phyloP scores from a whole-genome alignment of 176 grass and related monocot species.

The Musa troglodytarum region DNA sequence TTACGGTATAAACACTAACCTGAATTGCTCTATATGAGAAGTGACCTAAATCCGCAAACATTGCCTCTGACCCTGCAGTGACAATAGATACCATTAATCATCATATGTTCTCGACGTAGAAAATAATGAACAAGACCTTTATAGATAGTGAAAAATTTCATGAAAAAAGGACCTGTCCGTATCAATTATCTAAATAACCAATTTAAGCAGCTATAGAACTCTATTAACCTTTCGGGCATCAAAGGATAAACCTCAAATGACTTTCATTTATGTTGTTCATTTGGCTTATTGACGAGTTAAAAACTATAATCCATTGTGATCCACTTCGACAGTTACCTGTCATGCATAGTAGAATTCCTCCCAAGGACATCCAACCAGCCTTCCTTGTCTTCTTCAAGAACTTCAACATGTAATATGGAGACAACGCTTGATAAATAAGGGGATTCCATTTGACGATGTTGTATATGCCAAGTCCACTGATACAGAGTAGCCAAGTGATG shows the following conservation, averaged over 20 bases:
- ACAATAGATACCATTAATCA: background rate
- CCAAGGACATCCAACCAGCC: conserved; percentile 96
- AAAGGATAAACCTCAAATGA: too few species aligned
- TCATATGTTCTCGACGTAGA: background rate
- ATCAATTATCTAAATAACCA: too few species aligned
- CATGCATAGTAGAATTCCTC: conserved; percentile 93
- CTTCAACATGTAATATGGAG: conserved; percentile 80
- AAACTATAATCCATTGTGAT: too few species aligned
- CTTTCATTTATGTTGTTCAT: too few species aligned
- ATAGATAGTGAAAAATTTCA: background rate
- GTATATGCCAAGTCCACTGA: conserved; percentile 81
- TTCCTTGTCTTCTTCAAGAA: conserved; percentile 96
- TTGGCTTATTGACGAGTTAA: too few species aligned
- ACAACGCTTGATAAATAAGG: conserved; percentile 71
- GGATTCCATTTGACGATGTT: conserved; percentile 91
- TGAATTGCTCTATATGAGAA: conserved; percentile 11
- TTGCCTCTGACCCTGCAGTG: conserved; percentile 7
- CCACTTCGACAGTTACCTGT: conserved; percentile 42
- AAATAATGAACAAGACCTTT: background rate
- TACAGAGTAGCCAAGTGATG: conserved; percentile 81
- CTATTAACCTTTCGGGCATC: too few species aligned
- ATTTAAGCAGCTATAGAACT: too few species aligned
- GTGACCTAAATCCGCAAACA: conserved; percentile 15
- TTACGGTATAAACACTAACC: background rate
- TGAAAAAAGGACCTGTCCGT: background rate